Evolutionary conservation across 352 stramenopile genomes (phyloP).

Genomic region (Phytophthora nicotianae): DNA sequence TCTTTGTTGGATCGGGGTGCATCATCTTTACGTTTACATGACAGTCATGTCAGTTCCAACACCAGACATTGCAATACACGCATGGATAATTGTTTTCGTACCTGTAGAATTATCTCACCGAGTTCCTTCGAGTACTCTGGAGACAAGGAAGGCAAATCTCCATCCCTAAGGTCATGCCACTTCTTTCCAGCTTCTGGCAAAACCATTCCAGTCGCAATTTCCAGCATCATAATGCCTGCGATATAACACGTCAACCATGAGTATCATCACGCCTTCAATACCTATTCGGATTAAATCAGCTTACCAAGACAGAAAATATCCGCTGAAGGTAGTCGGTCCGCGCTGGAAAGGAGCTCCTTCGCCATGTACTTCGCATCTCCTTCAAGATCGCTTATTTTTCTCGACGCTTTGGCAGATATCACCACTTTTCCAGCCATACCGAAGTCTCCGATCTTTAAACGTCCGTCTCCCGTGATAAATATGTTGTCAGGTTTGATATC

Average conservation of each 20-base stretch:
- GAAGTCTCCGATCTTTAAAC: conserved; percentile 93
- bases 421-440: conserved; percentile 83
- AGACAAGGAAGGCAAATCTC: conserved; percentile 47
- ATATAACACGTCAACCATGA: conserved; percentile 5
- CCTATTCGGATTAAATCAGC: not conserved
- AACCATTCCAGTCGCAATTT: conserved; percentile 48
- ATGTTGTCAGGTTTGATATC: conserved; percentile 98
- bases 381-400: conserved; percentile 79
- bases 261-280: not conserved
- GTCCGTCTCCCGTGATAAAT: conserved; percentile 77
- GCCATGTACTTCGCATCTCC: conserved; percentile 94
- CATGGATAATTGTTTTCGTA: conserved; percentile 16
- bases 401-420: conserved; percentile 20
- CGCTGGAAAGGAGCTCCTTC: conserved; percentile 86
- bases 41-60: not conserved
- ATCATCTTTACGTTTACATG: conserved; percentile 58
- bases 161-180: conserved; percentile 75
- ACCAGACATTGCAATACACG: not conserved
- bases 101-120: conserved; percentile 42
- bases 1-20: conserved; percentile 42
- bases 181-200: conserved; percentile 57
- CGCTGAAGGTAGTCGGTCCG: conserved; percentile 64
- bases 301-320: conserved; percentile 97
- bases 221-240: conserved; percentile 71
- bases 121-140: conserved; percentile 58